These are phyloP conservation scores for Davidsoniella neocaledoniae DNA, from an alignment of 2,329 filamentous ascomycete species.

Conservation along the genomic window DNA sequence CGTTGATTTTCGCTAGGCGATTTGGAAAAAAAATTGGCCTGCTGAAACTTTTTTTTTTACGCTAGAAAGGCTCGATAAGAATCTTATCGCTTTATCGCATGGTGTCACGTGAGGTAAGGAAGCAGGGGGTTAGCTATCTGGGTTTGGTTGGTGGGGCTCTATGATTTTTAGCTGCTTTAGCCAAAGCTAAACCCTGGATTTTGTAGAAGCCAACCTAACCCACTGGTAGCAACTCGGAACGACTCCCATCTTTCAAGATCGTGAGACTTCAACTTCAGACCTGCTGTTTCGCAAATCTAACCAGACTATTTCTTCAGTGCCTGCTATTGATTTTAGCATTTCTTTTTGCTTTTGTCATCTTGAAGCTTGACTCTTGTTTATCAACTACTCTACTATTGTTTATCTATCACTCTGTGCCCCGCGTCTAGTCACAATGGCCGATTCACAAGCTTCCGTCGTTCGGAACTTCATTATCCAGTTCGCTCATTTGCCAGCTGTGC, in stretches of 20 bases:
- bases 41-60: slow-evolving; percentile 26
- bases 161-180: background rate
- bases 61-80: slow-evolving; percentile 10
- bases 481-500: slow-evolving; percentile 61
- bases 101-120: slow-evolving; percentile 7
- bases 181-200: too few species aligned
- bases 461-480: slow-evolving; percentile 67
- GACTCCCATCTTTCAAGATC: too few species aligned
- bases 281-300: too few species aligned
- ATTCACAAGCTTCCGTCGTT: slow-evolving; percentile 63
- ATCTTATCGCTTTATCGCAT: background rate
- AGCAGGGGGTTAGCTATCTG: background rate
- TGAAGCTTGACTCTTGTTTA: background rate
- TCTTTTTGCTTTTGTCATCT: too few species aligned
- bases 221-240: too few species aligned
- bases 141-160: background rate
- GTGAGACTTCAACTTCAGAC: too few species aligned
- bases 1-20: background rate
- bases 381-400: background rate
- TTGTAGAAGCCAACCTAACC: too few species aligned
- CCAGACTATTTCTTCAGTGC: too few species aligned
- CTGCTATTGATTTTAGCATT: too few species aligned
- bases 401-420: background rate
- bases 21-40: slow-evolving; percentile 17
- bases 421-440: slow-evolving; percentile 15